Base-by-base conservation (phyloP, 1,284 basidiomycete genomes). In the Boletus mariae region DNA sequence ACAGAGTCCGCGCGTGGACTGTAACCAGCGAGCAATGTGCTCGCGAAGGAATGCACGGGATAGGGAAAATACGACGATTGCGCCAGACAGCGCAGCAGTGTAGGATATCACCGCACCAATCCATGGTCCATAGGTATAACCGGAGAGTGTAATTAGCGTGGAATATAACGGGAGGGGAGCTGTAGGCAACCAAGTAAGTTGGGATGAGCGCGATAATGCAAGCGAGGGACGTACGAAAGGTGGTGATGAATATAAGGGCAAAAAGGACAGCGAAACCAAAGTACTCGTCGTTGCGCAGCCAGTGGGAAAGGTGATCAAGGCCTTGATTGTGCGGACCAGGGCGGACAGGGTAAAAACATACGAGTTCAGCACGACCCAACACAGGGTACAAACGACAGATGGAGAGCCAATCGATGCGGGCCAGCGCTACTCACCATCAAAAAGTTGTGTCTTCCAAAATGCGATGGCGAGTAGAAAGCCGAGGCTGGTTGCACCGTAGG, bases 91-190 rank as follows among this genome's bases (percentile, higher is more conserved):
- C 6, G 92, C 91, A n/a, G 92, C 86, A 60, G 80, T 79, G 72
- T 94, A 94, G 50, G 90, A 92, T 68, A 94, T 82, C 62, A 88
- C 70, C 55, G 87, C 87, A 60, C 92, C 91, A 45, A 79, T 80
- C 83, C 84, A 85, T 29, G 87, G 75, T 52, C 92, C 91, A 65
- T 86, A 94, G 13, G 90, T 91, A 72, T 93, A 94, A 37, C 91
- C 91, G 53, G 90, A 90, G 58, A 94, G 79, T 63, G 90, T 80
- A 69, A 93, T 91, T 72, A 94, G 78, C 9, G 91, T 94, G 60
- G 90, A 92, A 72, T 94, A 94, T 59, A 94, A 75, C 42, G 91
- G 92, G 48, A 94, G 63, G 40, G 92, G 92, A 51, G 91, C 88
- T 85, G 62, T 28, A 59, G 60, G 6, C 2, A n/a, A 51, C 57